A percentile compares a stretch with the other conserved stretches of the same genome.
phyloP scores from a whole-genome alignment of 495 filamentous ascomycete species.

The Talaromyces liani region DNA sequence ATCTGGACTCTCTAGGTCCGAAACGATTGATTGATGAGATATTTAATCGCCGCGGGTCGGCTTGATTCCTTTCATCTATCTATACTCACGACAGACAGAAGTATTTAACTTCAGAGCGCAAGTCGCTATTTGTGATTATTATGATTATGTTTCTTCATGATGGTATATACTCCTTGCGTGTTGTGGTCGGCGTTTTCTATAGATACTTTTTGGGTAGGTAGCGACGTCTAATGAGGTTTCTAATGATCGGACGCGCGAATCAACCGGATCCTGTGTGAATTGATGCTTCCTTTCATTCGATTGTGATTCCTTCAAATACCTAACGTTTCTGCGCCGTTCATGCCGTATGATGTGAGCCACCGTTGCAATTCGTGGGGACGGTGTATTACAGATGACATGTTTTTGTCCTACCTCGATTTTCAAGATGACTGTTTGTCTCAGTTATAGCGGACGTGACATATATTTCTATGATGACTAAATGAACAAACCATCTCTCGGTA shows the following conservation, averaged over 20 bases:
- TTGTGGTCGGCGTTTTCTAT: not conserved
- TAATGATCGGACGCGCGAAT: not conserved
- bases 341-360: too few species aligned
- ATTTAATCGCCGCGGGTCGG: conserved; percentile 52
- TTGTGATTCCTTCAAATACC: not conserved
- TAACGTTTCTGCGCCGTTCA: too few species aligned
- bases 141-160: not conserved
- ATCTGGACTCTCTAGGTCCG: conserved; percentile 61
- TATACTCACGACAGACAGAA: not conserved
- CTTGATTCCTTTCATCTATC: conserved; percentile 15
- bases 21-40: conserved; percentile 72
- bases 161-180: not conserved
- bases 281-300: not conserved
- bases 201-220: not conserved
- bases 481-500: not conserved
- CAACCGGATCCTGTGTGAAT: not conserved
- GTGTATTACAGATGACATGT: too few species aligned
- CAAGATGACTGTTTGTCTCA: not conserved
- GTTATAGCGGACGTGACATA: not conserved
- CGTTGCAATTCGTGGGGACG: too few species aligned
- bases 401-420: too few species aligned
- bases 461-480: not conserved
- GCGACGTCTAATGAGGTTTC: not conserved
- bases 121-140: not conserved
- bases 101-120: not conserved